Percentiles rank a stretch among this genome's conserved stretches.
Conservation (phyloP, 176 grass and related monocot species). For the Rhipidocladum racemiflorum region DNA sequence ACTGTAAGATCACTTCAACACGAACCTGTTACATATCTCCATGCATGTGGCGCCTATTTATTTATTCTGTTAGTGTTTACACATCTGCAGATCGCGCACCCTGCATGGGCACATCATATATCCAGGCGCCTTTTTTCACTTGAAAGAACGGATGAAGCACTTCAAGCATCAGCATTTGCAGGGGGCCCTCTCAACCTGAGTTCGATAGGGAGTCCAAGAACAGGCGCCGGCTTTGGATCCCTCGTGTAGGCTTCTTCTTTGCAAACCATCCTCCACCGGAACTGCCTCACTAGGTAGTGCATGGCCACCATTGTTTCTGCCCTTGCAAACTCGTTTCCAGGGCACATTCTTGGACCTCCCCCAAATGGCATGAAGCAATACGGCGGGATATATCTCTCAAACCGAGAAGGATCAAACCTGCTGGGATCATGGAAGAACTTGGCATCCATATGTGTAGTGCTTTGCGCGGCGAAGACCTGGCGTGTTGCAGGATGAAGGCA, state of each 20-base stretch:
- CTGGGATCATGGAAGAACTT: slow-evolving; percentile 29
- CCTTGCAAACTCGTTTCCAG: slow-evolving; percentile 36
- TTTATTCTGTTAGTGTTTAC: too few species aligned
- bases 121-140: too few species aligned
- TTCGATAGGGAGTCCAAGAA: slow-evolving; percentile 32
- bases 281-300: slow-evolving; percentile 37
- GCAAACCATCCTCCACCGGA: slow-evolving; percentile 34
- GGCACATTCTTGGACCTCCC: slow-evolving; percentile 46
- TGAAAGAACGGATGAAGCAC: not conserved
- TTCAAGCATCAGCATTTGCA: not conserved
- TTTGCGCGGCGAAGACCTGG: slow-evolving; percentile 42
- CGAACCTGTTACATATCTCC: too few species aligned
- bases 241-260: slow-evolving; percentile 26
- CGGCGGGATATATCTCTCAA: slow-evolving; percentile 26
- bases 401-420: slow-evolving; percentile 39
- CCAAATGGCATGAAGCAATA: slow-evolving; percentile 48
- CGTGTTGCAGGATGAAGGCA: not conserved
- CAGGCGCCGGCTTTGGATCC: slow-evolving; percentile 36
- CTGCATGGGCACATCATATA: too few species aligned
- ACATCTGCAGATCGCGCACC: too few species aligned
- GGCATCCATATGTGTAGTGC: slow-evolving; percentile 45
- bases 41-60: too few species aligned
- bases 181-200: not conserved
- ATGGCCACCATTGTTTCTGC: slow-evolving; percentile 42
- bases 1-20: too few species aligned